Evolutionary conservation across 768 basidiomycete genomes (phyloP).

Genomic region (Suillus variegatus): DNA sequence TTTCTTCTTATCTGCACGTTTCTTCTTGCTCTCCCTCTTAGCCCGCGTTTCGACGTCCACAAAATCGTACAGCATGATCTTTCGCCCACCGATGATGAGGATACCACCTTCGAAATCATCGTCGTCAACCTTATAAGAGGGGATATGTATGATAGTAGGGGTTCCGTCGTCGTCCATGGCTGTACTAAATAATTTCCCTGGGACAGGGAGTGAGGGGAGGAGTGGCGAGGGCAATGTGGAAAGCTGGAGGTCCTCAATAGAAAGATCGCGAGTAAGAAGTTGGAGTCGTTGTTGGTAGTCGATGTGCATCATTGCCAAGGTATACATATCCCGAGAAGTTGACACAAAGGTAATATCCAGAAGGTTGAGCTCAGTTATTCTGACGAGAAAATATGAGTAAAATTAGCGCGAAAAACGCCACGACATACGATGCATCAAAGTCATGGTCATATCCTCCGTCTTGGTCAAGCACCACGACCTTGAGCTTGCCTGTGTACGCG

Average conservation of each 20-base stretch:
- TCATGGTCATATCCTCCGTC: constrained; percentile 56
- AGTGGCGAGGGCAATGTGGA: constrained; percentile 52
- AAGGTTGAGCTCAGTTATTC: constrained; percentile 68
- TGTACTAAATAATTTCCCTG: constrained; percentile 44
- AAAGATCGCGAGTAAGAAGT: constrained; percentile 59
- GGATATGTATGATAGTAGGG: constrained; percentile 43
- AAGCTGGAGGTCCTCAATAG: constrained; percentile 40
- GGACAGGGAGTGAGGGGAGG: constrained; percentile 54
- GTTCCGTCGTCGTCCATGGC: constrained; percentile 32
- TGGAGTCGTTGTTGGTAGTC: constrained; percentile 66
- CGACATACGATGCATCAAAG: constrained; percentile 64
- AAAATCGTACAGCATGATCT: constrained; percentile 63
- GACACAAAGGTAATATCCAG: constrained; percentile 66
- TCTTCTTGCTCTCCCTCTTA: constrained; percentile 57
- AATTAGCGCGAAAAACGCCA: constrained; percentile 5
- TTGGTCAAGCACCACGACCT: constrained; percentile 53
- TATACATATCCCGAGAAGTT: constrained; percentile 39
- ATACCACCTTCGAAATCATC: constrained; percentile 61
- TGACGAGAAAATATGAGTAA: constrained; percentile 23
- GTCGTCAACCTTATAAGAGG: constrained; percentile 22
- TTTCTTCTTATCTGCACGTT: constrained; percentile 52
- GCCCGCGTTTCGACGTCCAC: constrained; percentile 47
- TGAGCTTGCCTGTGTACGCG: constrained; percentile 72
- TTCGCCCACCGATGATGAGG: constrained; percentile 67
- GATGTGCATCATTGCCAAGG: constrained; percentile 67